Evolutionary conservation across 1,284 basidiomycete species (phyloP).

Genomic region (Ceratorhiza oryzae-sativae): DNA sequence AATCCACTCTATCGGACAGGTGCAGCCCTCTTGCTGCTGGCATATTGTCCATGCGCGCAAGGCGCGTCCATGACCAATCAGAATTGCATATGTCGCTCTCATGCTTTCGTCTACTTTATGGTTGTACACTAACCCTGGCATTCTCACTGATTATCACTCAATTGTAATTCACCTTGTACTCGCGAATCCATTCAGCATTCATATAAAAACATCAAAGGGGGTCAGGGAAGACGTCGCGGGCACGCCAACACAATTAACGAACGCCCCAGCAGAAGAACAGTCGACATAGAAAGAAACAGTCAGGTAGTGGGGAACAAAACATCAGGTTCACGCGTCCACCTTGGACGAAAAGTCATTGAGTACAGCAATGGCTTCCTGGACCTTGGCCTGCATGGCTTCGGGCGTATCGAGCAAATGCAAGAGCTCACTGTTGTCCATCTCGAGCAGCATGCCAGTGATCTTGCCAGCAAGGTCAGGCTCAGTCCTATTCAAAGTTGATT

Average conservation of each 20-base stretch:
- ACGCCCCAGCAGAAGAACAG: conserved; percentile 12
- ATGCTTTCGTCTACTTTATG: conserved; percentile 32
- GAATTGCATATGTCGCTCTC: conserved; percentile 11
- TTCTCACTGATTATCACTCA: conserved; percentile 22
- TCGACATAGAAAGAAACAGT: conserved; percentile 9
- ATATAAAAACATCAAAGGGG: conserved; percentile 35
- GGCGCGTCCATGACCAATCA: conserved; percentile 21
- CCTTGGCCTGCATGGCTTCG: conserved; percentile 85
- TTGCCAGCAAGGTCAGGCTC: conserved; percentile 91
- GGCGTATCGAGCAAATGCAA: conserved; percentile 82
- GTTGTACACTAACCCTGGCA: conserved; percentile 32
- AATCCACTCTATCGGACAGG: conserved; percentile 45
- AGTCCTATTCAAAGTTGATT: conserved; percentile 47
- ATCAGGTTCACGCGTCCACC: conserved; percentile 9
- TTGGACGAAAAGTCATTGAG: conserved; percentile 78
- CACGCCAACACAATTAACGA: conserved; percentile 24
- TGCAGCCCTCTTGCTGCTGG: conserved; percentile 59
- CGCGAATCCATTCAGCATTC: conserved; percentile 43
- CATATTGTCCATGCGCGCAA: conserved; percentile 68
- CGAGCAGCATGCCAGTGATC: conserved; percentile 94
- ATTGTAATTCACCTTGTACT: conserved; percentile 42
- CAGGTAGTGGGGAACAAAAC: neutral
- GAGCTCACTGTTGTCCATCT: conserved; percentile 95
- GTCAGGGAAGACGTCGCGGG: conserved; percentile 10
- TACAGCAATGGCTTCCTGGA: conserved; percentile 84